Base-by-base conservation (phyloP, 2,329 filamentous ascomycete genomes). In the Calonectria naviculata region DNA sequence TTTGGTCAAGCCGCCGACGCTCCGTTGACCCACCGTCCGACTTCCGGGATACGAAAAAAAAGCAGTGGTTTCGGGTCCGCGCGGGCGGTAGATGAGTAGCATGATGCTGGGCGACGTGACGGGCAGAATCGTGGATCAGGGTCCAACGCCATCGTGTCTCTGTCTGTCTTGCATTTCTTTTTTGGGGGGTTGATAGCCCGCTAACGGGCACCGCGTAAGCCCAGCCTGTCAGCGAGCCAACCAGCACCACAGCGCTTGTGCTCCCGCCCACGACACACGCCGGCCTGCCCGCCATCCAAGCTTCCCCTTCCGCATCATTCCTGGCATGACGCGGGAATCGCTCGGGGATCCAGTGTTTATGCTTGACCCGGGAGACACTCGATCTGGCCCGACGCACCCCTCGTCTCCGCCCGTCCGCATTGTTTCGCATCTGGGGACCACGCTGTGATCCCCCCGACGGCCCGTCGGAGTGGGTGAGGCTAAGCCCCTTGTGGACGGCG, bases 401-500 rank as follows among this genome's bases (percentile, higher is more conserved):
- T 58, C 52, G 52, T 58, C 52, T 58, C 52, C 52, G 52, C 52
- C 38, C 52, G 6, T 26, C 52, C 52, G 52, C 52, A 58, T 38
- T 15, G 13, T 36, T 46, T 38, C 38, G 21, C 52, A 58, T 58
- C 52, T 58, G 52, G 28, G 47, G n/a, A 52, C 47, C 47, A 52
- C n/a, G 52, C 9, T 38, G 52, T 58, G 52, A 58, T 58, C 52
- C 52, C 52, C 52, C 52, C 52, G 52, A 58, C 52, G 52, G 52
- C 52, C 52, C 52, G 52, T 58, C 52, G 52, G 52, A 38, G 52
- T 58, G 52, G 52, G 52, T 58, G 52, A 24, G n/a, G 52, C 52
- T 58, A 58, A 5, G 13, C 52, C 31, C 4, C 21, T 58, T 58
- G 5, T 7, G 21, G 52, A 5, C n/a, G 21, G 5, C 29, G 17